Evolutionary conservation across 179 eudicot species (phyloP).

Genomic region (Beta corolliflora): DNA sequence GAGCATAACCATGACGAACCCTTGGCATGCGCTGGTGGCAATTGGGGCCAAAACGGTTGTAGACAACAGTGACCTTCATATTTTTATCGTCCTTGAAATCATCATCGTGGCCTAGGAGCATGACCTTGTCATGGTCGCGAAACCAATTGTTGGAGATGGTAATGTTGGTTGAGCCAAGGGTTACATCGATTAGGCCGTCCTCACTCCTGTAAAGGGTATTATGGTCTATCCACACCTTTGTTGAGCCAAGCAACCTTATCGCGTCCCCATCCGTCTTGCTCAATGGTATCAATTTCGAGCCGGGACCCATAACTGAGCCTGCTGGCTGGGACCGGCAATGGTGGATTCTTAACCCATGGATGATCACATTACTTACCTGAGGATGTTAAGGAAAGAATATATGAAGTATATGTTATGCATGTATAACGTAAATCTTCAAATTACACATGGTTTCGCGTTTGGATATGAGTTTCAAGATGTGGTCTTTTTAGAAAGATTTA

Average conservation of each 20-base stretch:
- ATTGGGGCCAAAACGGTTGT: conserved; percentile 80
- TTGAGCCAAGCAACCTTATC: conserved; percentile 52
- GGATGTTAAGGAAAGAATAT: neutral
- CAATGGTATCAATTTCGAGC: conserved; percentile 33
- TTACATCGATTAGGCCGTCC: conserved; percentile 79
- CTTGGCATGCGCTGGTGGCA: conserved; percentile 90
- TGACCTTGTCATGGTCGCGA: conserved; percentile 75
- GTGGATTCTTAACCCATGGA: conserved; percentile 75
- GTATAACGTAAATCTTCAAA: neutral
- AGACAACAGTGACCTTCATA: conserved; percentile 80
- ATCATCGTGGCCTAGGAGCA: conserved; percentile 86
- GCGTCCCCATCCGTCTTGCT: conserved; percentile 73
- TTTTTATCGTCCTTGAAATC: conserved; percentile 54
- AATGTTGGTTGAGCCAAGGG: conserved; percentile 66
- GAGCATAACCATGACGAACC: conserved; percentile 91
- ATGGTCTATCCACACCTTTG: conserved; percentile 85
- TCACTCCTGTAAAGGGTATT: conserved; percentile 60
- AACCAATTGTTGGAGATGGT: conserved; percentile 91
- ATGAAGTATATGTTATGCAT: neutral
- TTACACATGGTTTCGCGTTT: neutral
- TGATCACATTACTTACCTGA: conserved; percentile 69
- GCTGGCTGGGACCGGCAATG: conserved; percentile 54
- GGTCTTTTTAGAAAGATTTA: no score
- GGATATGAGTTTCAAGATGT: no score
- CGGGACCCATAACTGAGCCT: conserved; percentile 61